phyloP scores from a whole-genome alignment of 2,329 filamentous ascomycete genomes.

The Aschersonia sp. region DNA sequence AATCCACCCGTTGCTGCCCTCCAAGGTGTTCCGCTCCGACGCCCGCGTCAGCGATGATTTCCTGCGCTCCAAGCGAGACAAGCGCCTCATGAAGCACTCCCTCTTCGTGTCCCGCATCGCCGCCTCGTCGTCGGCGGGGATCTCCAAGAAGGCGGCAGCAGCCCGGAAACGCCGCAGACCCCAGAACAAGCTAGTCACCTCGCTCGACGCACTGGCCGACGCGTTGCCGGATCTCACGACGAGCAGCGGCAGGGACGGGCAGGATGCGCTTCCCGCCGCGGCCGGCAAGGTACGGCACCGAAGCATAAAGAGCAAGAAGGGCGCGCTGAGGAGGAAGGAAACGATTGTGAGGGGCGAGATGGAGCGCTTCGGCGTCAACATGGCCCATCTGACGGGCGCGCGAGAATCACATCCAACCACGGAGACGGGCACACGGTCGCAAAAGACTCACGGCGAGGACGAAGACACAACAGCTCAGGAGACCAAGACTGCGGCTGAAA shows the following conservation, averaged over 20 bases:
- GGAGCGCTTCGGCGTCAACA: slow-evolving; percentile 68
- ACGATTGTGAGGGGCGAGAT: slow-evolving; percentile 67
- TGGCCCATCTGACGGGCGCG: slow-evolving; percentile 52
- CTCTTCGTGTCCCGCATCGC: slow-evolving; percentile 64
- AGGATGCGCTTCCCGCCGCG: slow-evolving; percentile 17
- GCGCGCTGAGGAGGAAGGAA: slow-evolving; percentile 73
- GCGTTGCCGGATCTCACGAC: slow-evolving; percentile 54
- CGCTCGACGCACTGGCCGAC: slow-evolving; percentile 61
- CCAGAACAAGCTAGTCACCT: slow-evolving; percentile 59
- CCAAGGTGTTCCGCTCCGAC: slow-evolving; percentile 35
- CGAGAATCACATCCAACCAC: no score
- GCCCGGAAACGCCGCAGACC: slow-evolving; percentile 32
- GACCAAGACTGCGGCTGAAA: no score
- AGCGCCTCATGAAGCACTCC: slow-evolving; percentile 68
- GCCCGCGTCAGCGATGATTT: slow-evolving; percentile 43
- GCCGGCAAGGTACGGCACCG: slow-evolving; percentile 53
- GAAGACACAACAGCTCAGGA: no score
- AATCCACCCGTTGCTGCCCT: slow-evolving; percentile 34
- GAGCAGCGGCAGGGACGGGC: slow-evolving; percentile 26
- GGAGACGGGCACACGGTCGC: no score
- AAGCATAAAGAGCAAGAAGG: slow-evolving; percentile 60
- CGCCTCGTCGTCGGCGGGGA: slow-evolving; percentile 30
- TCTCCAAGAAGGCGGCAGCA: not conserved
- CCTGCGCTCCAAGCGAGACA: slow-evolving; percentile 65
- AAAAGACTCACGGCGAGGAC: no score